A percentile compares a stretch with the other conserved stretches of the same genome.
phyloP scores from a whole-genome alignment of 1,284 basidiomycete species.

The Moesziomyces sp. region DNA sequence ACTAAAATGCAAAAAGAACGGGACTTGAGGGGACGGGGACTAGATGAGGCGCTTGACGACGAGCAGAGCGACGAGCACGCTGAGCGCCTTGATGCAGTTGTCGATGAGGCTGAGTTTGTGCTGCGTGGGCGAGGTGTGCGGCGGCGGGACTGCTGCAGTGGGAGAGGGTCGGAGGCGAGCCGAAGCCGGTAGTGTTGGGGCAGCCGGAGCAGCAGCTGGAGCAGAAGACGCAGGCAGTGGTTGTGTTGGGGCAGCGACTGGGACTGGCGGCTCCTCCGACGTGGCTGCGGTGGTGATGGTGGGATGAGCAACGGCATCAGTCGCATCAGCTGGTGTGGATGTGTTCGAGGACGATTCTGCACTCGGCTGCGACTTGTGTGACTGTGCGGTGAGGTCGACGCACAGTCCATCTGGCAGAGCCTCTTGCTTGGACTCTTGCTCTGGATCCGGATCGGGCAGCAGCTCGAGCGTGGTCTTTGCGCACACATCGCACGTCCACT shows the following conservation, averaged over 20 bases:
- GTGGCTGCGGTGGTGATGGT: too few relatives aligned
- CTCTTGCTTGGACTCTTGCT: constrained; percentile 6
- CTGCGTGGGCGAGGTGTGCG: constrained; percentile 9
- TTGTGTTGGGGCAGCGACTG: too few relatives aligned
- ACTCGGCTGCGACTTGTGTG: constrained; percentile 10
- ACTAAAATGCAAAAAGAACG: background rate
- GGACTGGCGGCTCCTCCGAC: too few relatives aligned
- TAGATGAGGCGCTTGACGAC: constrained; percentile 42
- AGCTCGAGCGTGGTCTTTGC: constrained; percentile 34
- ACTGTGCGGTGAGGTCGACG: constrained; percentile 22
- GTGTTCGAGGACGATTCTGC: background rate
- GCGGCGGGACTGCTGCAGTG: background rate
- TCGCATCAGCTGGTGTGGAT: background rate
- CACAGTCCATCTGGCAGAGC: constrained; percentile 27
- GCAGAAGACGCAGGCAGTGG: too few relatives aligned
- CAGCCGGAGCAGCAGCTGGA: background rate
- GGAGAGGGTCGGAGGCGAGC: too few relatives aligned
- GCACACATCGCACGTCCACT: constrained; percentile 51
- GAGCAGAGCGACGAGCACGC: constrained; percentile 38
- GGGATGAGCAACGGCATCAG: too few relatives aligned
- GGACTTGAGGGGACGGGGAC: too few relatives aligned
- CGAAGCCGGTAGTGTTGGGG: background rate
- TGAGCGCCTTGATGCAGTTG: constrained; percentile 43
- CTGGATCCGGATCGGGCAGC: constrained; percentile 30
- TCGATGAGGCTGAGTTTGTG: constrained; percentile 39